Evolutionary conservation across 2,329 filamentous ascomycete species (phyloP).

Genomic region (Thielaviopsis ethacetica): DNA sequence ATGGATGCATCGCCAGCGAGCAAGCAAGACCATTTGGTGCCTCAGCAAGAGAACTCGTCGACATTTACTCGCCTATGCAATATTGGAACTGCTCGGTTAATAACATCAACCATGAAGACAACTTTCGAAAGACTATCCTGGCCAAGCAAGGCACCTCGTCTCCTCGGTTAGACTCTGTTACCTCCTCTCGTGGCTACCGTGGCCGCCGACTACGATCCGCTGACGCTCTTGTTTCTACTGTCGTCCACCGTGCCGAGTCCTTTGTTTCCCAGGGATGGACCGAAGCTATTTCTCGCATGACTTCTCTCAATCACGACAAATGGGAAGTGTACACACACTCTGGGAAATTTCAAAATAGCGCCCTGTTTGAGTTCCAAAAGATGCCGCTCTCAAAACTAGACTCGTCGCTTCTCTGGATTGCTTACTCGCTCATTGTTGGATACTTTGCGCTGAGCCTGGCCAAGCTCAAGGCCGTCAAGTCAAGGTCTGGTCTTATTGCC

Average conservation of each 20-base stretch:
- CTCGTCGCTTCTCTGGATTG: conserved; percentile 43
- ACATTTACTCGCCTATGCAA: conserved; percentile 58
- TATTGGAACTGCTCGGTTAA: conserved; percentile 59
- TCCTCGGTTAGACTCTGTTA: neutral
- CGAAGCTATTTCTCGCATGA: conserved; percentile 36
- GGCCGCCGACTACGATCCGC: conserved; percentile 30
- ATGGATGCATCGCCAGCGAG: conserved; percentile 39
- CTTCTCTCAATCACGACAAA: conserved; percentile 29
- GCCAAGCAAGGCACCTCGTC: neutral
- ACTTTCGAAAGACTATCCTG: conserved; percentile 48
- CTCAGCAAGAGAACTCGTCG: conserved; percentile 27
- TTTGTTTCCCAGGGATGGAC: conserved; percentile 51
- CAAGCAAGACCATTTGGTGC: conserved; percentile 30
- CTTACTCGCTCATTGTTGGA: conserved; percentile 44
- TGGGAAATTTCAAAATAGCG: conserved; percentile 35
- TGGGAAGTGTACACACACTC: conserved; percentile 52
- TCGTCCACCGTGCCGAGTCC: conserved; percentile 52
- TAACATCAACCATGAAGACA: conserved; percentile 38
- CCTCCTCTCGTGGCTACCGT: neutral
- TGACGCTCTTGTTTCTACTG: conserved; percentile 62
- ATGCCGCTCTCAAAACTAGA: conserved; percentile 55
- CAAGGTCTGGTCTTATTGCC: conserved; percentile 52
- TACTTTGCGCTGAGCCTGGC: conserved; percentile 54
- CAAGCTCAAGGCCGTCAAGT: conserved; percentile 59
- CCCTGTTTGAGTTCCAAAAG: conserved; percentile 65